Evolutionary conservation across 352 stramenopile species (phyloP).

Genomic region (Lagenidium giganteum): DNA sequence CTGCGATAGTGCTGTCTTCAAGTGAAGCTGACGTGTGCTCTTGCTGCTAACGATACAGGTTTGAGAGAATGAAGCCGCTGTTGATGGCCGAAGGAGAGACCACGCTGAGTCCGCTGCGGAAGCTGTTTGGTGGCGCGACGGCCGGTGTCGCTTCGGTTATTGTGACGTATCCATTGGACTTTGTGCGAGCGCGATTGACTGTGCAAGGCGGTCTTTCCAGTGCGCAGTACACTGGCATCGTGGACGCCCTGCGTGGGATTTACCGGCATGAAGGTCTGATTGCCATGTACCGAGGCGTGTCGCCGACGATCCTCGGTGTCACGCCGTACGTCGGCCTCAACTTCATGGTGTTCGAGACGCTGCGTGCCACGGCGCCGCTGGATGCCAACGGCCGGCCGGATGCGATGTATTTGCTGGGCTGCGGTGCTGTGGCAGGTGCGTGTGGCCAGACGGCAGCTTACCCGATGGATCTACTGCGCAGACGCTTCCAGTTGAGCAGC

Average conservation of each 20-base stretch:
- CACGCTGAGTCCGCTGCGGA: conserved; percentile 35
- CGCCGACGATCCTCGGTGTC: conserved; percentile 62
- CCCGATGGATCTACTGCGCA: conserved; percentile 70
- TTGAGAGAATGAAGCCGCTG: conserved; percentile 52
- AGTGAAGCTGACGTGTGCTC: not conserved
- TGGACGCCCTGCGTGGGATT: conserved; percentile 45
- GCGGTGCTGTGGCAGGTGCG: conserved; percentile 54
- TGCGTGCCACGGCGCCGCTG: conserved; percentile 35
- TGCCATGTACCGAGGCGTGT: conserved; percentile 55
- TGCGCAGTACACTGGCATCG: conserved; percentile 61
- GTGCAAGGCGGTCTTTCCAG: conserved; percentile 57
- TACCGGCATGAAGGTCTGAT: conserved; percentile 45
- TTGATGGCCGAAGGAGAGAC: conserved; percentile 32
- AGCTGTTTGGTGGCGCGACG: conserved; percentile 47
- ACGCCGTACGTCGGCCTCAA: conserved; percentile 74
- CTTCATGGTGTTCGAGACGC: conserved; percentile 71
- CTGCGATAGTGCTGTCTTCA: too few species aligned
- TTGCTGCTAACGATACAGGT: conserved; percentile 17
- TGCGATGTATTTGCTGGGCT: conserved; percentile 47
- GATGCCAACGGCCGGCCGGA: conserved; percentile 44
- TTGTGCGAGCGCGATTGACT: conserved; percentile 63
- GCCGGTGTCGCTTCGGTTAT: conserved; percentile 67
- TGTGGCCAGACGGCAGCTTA: conserved; percentile 71
- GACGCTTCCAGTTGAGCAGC: conserved; percentile 62
- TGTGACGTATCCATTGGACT: conserved; percentile 70